phyloP scores from a whole-genome alignment of 352 stramenopile species.

The Halophytophthora polymorphica region DNA sequence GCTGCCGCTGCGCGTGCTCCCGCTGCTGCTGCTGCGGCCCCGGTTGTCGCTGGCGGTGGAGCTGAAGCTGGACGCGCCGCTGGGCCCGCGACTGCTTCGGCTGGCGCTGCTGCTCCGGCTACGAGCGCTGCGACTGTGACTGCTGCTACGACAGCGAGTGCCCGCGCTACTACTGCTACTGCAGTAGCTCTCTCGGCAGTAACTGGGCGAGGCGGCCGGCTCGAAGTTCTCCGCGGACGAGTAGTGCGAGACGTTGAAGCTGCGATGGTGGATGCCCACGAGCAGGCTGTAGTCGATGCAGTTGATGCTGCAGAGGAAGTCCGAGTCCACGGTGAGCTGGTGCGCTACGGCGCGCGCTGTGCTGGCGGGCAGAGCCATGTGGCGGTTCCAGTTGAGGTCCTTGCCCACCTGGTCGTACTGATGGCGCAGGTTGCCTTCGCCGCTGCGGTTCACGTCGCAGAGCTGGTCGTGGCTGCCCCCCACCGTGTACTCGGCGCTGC shows the following conservation, averaged over 20 bases:
- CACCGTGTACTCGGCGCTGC: slow-evolving; percentile 58
- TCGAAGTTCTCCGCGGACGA: slow-evolving; percentile 53
- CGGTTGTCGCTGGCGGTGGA: slow-evolving; percentile 25
- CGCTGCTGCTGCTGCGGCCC: slow-evolving; percentile 26
- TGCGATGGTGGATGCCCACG: slow-evolving; percentile 92
- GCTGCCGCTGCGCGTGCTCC: slow-evolving; percentile 13
- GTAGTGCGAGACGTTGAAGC: slow-evolving; percentile 75
- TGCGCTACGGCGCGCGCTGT: slow-evolving; percentile 55
- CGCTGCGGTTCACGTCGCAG: slow-evolving; percentile 54
- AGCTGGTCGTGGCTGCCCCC: slow-evolving; percentile 67
- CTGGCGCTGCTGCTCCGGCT: slow-evolving; percentile 12
- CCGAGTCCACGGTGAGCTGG: slow-evolving; percentile 84
- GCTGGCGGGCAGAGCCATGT: slow-evolving; percentile 60
- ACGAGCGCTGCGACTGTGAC: slow-evolving; percentile 14
- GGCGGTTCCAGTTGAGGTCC: slow-evolving; percentile 81
- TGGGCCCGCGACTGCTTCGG: too few relatives aligned
- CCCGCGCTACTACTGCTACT: slow-evolving; percentile 15
- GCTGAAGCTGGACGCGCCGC: slow-evolving; percentile 18
- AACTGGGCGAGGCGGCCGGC: slow-evolving; percentile 22
- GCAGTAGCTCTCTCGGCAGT: slow-evolving; percentile 14
- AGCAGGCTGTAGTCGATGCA: slow-evolving; percentile 96
- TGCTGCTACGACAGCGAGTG: slow-evolving; percentile 12
- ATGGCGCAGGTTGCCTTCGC: slow-evolving; percentile 66
- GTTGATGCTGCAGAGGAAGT: slow-evolving; percentile 90
- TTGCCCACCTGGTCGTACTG: slow-evolving; percentile 83